Conservation (phyloP, 2,329 filamentous ascomycete species). For the Lachnellula arida region DNA sequence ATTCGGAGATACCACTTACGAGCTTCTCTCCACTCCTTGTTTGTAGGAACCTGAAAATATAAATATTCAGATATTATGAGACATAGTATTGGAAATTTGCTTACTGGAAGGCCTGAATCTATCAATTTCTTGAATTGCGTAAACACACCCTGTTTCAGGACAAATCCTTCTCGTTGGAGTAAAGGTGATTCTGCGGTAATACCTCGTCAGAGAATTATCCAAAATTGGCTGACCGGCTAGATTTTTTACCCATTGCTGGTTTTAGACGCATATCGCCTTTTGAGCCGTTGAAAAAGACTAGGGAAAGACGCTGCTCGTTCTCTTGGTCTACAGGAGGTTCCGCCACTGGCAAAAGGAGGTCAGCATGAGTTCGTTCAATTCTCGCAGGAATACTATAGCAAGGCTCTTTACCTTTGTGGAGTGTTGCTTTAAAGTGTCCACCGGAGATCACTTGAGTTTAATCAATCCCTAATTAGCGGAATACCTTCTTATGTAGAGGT, state of each 20-base stretch:
- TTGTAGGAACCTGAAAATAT: background rate
- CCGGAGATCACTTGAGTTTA: conserved; percentile 38
- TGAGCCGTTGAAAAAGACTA: conserved; percentile 44
- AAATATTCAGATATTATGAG: background rate
- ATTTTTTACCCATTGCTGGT: conserved; percentile 30
- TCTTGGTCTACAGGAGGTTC: conserved; percentile 39
- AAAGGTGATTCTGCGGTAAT: conserved; percentile 31
- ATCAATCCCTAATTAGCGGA: too few species aligned
- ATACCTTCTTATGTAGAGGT: background rate
- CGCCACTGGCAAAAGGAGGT: conserved; percentile 28
- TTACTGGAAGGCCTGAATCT: conserved; percentile 32
- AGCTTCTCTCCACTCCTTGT: conserved; percentile 41
- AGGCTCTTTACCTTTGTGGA: conserved; percentile 30
- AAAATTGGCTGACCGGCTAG: too few species aligned
- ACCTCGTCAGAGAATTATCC: background rate
- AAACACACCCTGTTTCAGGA: conserved; percentile 42
- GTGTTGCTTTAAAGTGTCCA: conserved; percentile 43
- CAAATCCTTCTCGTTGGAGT: conserved; percentile 39
- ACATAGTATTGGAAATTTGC: background rate
- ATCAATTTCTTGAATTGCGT: conserved; percentile 42
- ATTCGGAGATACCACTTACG: conserved; percentile 8
- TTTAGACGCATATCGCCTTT: conserved; percentile 40
- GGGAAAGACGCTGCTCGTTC: conserved; percentile 37
- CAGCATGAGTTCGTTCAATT: background rate
- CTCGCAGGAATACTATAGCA: background rate